Conservation (phyloP, 73 alveolate genomes). For the Paramecium biaurelia region DNA sequence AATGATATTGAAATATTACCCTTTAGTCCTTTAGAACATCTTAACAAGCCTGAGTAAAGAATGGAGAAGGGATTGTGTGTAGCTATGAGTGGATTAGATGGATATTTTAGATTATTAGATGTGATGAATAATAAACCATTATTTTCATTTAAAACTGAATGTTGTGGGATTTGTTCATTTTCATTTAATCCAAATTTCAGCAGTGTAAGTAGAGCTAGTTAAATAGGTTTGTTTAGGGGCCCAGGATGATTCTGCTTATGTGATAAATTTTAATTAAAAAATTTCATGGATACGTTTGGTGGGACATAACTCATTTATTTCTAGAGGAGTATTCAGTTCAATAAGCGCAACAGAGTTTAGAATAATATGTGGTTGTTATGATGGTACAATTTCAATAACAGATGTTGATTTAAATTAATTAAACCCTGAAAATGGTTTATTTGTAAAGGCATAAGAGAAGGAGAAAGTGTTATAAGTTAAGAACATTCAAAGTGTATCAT, state of each 20-base stretch:
- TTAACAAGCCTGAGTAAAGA: background rate
- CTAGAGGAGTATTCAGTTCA: constrained; percentile 42
- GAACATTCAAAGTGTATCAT: constrained; percentile 1
- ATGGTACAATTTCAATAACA: constrained; percentile 31
- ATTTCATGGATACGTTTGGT: constrained; percentile 6
- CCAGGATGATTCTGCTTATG: constrained; percentile 43
- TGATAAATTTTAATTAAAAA: background rate
- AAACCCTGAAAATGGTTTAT: background rate
- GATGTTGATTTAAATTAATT: background rate
- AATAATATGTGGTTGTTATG: constrained; percentile 43
- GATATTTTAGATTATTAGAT: constrained; percentile 25
- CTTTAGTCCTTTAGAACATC: constrained; percentile 28
- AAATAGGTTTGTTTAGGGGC: constrained; percentile 40
- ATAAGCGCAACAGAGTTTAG: constrained; percentile 35
- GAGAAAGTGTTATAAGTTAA: constrained; percentile 14
- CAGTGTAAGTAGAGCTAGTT: background rate
- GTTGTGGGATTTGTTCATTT: constrained; percentile 40
- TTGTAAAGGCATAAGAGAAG: background rate
- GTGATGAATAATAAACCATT: background rate
- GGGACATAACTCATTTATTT: constrained; percentile 38
- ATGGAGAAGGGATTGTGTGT: constrained; percentile 1
- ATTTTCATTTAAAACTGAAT: constrained; percentile 36
- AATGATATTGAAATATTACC: constrained; percentile 32
- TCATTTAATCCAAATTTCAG: constrained; percentile 28
- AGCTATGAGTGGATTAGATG: constrained; percentile 46